Evolutionary conservation across 192 early-diverging fungal species (phyloP), one percentile per base, ranked within the genome.

Genomic region (Backusella liffmaniae): DNA sequence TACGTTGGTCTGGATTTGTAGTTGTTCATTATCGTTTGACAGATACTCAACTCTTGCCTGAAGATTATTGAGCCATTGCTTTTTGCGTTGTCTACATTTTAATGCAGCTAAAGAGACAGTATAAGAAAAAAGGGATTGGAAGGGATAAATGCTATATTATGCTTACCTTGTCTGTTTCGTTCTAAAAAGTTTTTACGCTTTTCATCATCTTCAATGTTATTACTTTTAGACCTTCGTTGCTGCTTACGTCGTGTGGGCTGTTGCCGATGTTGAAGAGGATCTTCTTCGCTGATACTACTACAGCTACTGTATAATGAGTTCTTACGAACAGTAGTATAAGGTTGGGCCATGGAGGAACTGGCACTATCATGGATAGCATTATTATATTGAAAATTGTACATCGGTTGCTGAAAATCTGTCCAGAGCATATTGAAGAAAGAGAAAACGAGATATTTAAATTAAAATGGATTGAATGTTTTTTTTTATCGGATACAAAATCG

Each of bases 71-170:
- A 97, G 86, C 95, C 95, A 96, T 79, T 94, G 88, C 84, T 97
- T 97, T 82, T 97, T 97, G 70, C 95, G 92, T 75, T 95, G 95
- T 29, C 96, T 89, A 77, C 96, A 97, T 85, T 97, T 96, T 16
- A 94, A 84, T 0, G 96, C 96, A 44, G 96, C 96, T 84, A 79
- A 26, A 13, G 30, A 66, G n/a, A 77, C 23, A 42, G 59, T 16
- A 36, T 67, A 49, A 29, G 13, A 42, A 29, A 59, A 4, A 12
- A 72, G 16, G 18, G 4, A 65, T 39, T 3, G 32, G 32, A 32
- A 32, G 2, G 32, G 30, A 51, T 79, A 70, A 5, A 37, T 70
- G 10, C 15, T 44, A 44, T 15, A 44, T 13, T 56, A 49, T 49
- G 5, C 18, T 73, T 84, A 92, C 90, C 90, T 85, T 93, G 89